These are phyloP conservation scores for Alternaria angustiovoidea DNA, from an alignment of 2,329 filamentous ascomycete species.

Conservation along the genomic window DNA sequence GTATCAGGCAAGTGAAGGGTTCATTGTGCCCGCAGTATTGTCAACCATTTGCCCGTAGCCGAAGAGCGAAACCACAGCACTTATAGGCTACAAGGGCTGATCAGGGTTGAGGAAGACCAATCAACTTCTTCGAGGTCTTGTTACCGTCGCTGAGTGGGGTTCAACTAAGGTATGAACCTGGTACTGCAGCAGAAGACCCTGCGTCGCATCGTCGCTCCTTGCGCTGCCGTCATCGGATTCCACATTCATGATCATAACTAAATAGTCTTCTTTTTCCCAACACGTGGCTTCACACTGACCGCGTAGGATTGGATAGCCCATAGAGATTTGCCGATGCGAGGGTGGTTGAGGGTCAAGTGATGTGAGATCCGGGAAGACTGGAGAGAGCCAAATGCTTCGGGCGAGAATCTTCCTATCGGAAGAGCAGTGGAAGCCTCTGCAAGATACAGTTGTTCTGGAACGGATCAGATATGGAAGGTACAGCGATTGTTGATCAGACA, in stretches of 20 bases:
- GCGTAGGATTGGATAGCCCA: background rate
- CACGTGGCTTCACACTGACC: background rate
- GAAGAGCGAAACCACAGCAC: background rate
- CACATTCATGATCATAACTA: background rate
- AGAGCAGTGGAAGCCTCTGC: background rate
- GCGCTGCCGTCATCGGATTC: background rate
- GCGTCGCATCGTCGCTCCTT: constrained; percentile 7
- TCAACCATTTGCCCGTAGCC: background rate
- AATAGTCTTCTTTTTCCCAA: background rate
- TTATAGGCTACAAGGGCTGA: background rate
- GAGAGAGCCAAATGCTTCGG: too few relatives aligned
- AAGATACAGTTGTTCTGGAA: background rate
- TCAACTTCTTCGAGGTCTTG: background rate
- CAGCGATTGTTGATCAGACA: background rate
- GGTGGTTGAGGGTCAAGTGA: background rate
- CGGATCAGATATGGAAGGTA: background rate
- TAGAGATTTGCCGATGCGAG: background rate
- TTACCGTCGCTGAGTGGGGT: constrained; percentile 8
- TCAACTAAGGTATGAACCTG: background rate
- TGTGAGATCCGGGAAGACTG: background rate
- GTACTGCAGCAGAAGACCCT: constrained; percentile 7
- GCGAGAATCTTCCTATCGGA: background rate
- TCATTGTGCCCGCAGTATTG: background rate
- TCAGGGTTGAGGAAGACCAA: background rate
- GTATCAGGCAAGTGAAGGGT: background rate